A percentile compares a stretch with the other conserved stretches of the same genome.
These are phyloP conservation scores for Teratosphaeria nubilosa DNA, from an alignment of 2,329 filamentous ascomycete genomes.

Conservation along the genomic window DNA sequence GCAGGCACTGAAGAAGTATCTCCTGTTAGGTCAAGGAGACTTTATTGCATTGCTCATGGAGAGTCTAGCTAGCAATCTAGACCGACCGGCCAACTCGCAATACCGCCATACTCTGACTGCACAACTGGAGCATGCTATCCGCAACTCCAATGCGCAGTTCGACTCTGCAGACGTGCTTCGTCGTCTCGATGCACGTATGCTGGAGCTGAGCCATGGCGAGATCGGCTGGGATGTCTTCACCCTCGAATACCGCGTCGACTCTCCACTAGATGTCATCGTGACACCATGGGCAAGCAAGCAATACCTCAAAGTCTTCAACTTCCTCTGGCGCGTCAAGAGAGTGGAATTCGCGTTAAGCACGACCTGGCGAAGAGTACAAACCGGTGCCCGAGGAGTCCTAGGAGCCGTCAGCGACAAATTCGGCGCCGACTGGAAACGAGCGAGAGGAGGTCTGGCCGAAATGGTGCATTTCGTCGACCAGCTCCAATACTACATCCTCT, in stretches of 20 bases:
- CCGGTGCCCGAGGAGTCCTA: constrained; percentile 82
- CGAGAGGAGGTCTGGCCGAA: constrained; percentile 79
- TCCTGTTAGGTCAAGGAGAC: constrained; percentile 88
- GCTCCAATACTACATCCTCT: constrained; percentile 95
- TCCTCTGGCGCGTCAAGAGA: constrained; percentile 94
- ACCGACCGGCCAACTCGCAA: constrained; percentile 90
- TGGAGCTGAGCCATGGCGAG: constrained; percentile 90
- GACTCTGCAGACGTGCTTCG: constrained; percentile 86
- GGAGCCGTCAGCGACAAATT: constrained; percentile 59
- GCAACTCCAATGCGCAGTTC: constrained; percentile 93
- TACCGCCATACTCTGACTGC: constrained; percentile 94
- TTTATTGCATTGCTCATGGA: constrained; percentile 98
- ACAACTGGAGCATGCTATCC: constrained; percentile 95
- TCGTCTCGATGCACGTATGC: constrained; percentile 91
- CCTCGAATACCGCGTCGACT: constrained; percentile 95
- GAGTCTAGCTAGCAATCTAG: constrained; percentile 81
- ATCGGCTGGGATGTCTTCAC: constrained; percentile 99
- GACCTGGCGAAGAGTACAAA: constrained; percentile 94
- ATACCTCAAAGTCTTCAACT: constrained; percentile 98
- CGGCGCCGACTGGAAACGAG: constrained; percentile 69
- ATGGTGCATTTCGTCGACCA: constrained; percentile 99
- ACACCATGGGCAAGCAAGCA: constrained; percentile 92
- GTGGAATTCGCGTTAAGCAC: constrained; percentile 88
- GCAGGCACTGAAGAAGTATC: constrained; percentile 83
- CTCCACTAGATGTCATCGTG: constrained; percentile 91